Conservation (phyloP, 2,329 filamentous ascomycete species). For the Fusarium virguliforme region DNA sequence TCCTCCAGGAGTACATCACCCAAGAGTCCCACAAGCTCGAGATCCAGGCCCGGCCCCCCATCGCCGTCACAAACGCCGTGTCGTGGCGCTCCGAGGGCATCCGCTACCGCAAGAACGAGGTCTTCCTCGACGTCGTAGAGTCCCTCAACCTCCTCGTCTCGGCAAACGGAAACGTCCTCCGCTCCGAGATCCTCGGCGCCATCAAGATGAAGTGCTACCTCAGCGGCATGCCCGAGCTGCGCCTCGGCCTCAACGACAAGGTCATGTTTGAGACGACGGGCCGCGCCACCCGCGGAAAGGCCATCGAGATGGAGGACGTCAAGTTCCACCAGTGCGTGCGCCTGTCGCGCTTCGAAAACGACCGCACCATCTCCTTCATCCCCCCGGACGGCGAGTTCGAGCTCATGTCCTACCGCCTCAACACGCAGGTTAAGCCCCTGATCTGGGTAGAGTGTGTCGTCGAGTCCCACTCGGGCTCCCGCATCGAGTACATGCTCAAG, state of each 20-base stretch:
- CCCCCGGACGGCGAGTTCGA: conserved; percentile 99
- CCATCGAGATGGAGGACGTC: conserved; percentile 99
- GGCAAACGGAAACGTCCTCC: conserved; percentile 92
- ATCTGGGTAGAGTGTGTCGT: conserved; percentile 99
- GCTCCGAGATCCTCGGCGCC: conserved; percentile 95
- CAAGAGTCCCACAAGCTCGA: conserved; percentile 99
- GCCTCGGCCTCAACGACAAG: conserved; percentile 96
- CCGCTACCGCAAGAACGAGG: conserved; percentile 98
- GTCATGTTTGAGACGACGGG: conserved; percentile 99
- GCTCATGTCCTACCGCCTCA: conserved; percentile 98
- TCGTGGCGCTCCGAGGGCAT: conserved; percentile 99
- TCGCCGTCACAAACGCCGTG: conserved; percentile 98
- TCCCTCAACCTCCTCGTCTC: conserved; percentile 96
- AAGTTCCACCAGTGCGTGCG: conserved; percentile 99
- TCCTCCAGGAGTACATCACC: conserved; percentile 98
- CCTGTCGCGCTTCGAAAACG: conserved; percentile 96
- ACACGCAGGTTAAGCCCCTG: conserved; percentile 97
- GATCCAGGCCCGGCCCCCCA: conserved; percentile 94
- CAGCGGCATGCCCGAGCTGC: conserved; percentile 96
- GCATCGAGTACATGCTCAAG: conserved; percentile 99
- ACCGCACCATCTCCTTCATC: conserved; percentile 98
- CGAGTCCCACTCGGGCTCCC: conserved; percentile 93
- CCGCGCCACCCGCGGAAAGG: conserved; percentile 92
- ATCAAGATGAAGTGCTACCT: conserved; percentile 99
- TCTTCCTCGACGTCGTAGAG: conserved; percentile 98